Evolutionary conservation across 2,329 filamentous ascomycete genomes (phyloP), one percentile per base, ranked within the genome.

Genomic region (Scedosporium apiospermum): DNA sequence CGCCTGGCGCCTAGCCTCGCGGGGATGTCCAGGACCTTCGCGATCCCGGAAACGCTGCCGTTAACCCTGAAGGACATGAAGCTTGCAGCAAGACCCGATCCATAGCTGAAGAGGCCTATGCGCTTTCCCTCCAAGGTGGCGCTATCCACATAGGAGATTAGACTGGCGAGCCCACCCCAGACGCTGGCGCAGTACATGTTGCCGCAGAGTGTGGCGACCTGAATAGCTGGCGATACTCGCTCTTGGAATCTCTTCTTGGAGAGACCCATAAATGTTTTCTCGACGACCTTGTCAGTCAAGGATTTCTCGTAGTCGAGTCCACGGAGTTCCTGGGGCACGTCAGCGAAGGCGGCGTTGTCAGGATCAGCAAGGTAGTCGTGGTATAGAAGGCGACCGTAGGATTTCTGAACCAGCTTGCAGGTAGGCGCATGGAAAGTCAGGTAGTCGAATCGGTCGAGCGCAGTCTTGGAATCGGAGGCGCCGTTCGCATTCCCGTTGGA

Each of bases 391-490:
- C 90, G 88, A 64, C 85, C 90, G 73, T 92, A 95, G 18, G 89
- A 92, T 80, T 95, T 95, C 72, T 89, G 81, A 65, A 95, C 90
- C 63, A 92, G 82, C 81, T 95, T 95, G 88, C 90, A 95, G 66
- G 87, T 93, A 49, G 90, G 90, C 18, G 90, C 83, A 76, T 95
- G 90, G 86, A 93, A 95, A 65, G 86, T 76, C 73, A 95, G 77
- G 79, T 91, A 90, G 76, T 93, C 90, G 75, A 95, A 95, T 71
- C 89, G 87, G 75, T 93, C 90, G 64, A 95, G 77, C 58, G 82
- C 78, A 46, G 86, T 85, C 78, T 88, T 87, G 63, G 74, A 69
- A 60, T 73, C 71, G 18, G 71, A 68, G 58, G 73, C 67, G 63
- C 71, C 75, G 64, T 84, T 85, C 41, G 58, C 18, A 30, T 26